Percentiles rank a stretch among this genome's conserved stretches.
Evolutionary conservation across 257 asterid genomes (phyloP).

Genomic region (Scutellaria galericulata): DNA sequence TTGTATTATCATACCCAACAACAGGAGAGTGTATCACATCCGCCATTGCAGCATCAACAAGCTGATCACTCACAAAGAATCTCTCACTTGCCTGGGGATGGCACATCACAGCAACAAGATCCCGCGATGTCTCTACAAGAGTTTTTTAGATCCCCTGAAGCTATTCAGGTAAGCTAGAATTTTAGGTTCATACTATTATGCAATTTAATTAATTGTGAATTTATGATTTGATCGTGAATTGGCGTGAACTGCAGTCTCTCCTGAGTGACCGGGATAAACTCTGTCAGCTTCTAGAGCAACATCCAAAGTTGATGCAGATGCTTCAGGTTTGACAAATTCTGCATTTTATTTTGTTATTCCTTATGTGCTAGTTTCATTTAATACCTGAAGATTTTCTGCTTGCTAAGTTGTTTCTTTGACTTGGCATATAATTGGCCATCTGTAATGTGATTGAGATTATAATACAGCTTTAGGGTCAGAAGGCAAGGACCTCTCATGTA

Average conservation of each 20-base stretch:
- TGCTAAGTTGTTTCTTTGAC: neutral
- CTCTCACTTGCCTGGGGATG: conserved; percentile 50
- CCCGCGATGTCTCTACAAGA: conserved; percentile 72
- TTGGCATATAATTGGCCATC: neutral
- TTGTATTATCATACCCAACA: conserved; percentile 58
- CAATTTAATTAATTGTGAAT: neutral
- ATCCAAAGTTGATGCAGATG: conserved; percentile 98
- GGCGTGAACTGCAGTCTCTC: conserved; percentile 47
- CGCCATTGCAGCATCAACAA: conserved; percentile 48
- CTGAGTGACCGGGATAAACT: conserved; percentile 94
- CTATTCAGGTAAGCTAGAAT: conserved; percentile 63
- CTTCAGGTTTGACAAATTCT: conserved; percentile 45
- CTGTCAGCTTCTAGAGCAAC: conserved; percentile 90
- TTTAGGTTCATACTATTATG: neutral
- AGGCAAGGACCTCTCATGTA: neutral
- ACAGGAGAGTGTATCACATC: conserved; percentile 50
- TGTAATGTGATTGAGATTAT: conserved; percentile 4
- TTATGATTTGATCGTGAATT: conserved; percentile 23
- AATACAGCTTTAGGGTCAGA: neutral
- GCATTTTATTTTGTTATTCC: conserved; percentile 2
- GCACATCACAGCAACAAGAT: conserved; percentile 66
- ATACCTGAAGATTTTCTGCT: conserved; percentile 22
- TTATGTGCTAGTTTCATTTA: neutral
- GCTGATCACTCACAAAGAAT: conserved; percentile 47
- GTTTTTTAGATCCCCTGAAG: conserved; percentile 74